These are phyloP conservation scores for Yamadazyma trypodendri DNA, from an alignment of 1,139 yeast genomes.

Conservation along the genomic window DNA sequence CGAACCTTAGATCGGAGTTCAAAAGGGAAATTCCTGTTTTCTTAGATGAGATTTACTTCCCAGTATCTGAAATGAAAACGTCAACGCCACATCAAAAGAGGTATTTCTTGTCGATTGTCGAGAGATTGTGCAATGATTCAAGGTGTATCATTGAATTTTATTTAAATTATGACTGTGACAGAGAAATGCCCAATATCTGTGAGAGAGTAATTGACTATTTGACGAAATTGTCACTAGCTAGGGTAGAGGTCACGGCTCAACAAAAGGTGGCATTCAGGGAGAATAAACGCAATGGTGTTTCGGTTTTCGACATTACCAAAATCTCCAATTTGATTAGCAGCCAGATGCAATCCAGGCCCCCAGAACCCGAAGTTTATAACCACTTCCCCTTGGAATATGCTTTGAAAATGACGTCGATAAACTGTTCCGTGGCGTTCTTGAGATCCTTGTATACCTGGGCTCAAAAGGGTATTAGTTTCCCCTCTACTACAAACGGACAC, in stretches of 20 bases:
- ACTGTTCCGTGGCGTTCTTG: constrained; percentile 78
- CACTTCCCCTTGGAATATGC: constrained; percentile 78
- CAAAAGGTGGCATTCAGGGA: constrained; percentile 70
- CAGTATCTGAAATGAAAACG: constrained; percentile 87
- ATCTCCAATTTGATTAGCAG: constrained; percentile 77
- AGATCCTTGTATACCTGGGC: constrained; percentile 88
- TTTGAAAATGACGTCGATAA: constrained; percentile 76
- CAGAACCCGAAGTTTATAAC: constrained; percentile 55
- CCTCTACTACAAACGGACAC: constrained; percentile 6
- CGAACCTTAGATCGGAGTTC: constrained; percentile 82
- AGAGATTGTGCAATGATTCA: constrained; percentile 83
- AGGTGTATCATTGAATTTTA: constrained; percentile 89
- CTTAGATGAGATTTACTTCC: constrained; percentile 89
- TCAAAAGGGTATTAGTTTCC: constrained; percentile 55
- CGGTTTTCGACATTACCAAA: constrained; percentile 71
- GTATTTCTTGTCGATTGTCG: constrained; percentile 74
- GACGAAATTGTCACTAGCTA: constrained; percentile 67
- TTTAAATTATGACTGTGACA: constrained; percentile 93
- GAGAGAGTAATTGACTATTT: constrained; percentile 79
- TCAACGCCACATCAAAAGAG: constrained; percentile 92
- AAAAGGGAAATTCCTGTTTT: constrained; percentile 93
- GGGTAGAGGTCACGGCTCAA: constrained; percentile 68
- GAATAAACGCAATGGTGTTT: constrained; percentile 56
- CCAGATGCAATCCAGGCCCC: constrained; percentile 59
- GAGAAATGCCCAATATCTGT: constrained; percentile 77